Base-by-base conservation (phyloP, 2,329 filamentous ascomycete genomes). In the Exophiala calicioides region DNA sequence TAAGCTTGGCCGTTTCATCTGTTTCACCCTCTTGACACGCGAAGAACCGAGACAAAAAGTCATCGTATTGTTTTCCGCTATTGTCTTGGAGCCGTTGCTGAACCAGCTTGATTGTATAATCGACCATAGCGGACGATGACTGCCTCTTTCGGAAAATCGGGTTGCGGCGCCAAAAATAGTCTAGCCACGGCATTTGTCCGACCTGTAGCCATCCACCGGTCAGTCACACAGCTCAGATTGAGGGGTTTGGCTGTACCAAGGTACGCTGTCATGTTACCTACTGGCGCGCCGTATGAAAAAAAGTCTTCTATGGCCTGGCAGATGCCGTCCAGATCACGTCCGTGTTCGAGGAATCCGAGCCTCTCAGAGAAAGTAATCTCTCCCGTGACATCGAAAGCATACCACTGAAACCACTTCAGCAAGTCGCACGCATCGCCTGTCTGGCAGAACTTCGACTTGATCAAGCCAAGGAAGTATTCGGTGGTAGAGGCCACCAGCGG, bases 111-210 rank as follows among this genome's bases (percentile, higher is more conserved):
- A n/a, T 35, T 15, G 9, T 44, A 26, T 48, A 52, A 12, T 27
- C 24, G 4, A 49, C 13, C 5, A 51, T 50, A 13, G 21, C 16
- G 12, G 20, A 19, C n/a, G 23, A 36, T 12, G 27, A 16, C 10
- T 36, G n/a, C 1, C 60, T 61, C 60, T 66, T 62, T 31, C 64
- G 64, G 6, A 61, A 54, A 29, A 36, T 18, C 5, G 23, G 30
- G 20, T 20, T 34, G 6, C 16, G n/a, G 16, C 10, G 67, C 64
- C 2, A 60, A 52, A 2, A 74, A 55, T 47, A 72, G 57, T 43
- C 70, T 74, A 3, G 66, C 64, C 37, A 73, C 52, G 26, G 75
- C 70, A 50, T 65, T 65, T 42, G 27, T 12, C 39, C 27, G 12
- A 20, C 19, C 30, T 32, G 30, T 18, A 18, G n/a, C n/a, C n/a